Evolutionary conservation across 495 filamentous ascomycete genomes (phyloP).

Genomic region (Neurospora sp.): DNA sequence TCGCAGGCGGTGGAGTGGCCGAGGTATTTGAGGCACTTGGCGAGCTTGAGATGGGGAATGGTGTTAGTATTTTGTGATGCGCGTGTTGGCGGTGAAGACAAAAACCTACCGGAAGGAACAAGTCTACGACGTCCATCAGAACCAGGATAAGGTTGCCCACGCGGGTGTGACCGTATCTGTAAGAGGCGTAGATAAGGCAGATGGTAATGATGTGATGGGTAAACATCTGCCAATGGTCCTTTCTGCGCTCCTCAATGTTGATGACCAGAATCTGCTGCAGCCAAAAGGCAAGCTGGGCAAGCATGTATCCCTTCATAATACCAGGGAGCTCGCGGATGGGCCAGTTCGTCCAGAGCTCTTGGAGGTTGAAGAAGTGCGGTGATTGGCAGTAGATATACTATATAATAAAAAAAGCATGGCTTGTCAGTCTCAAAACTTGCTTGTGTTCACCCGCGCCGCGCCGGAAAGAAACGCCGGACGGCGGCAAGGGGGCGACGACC

Average conservation of each 20-base stretch:
- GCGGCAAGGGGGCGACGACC: neutral
- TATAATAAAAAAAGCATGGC: neutral
- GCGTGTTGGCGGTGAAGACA: neutral
- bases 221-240: constrained; percentile 95
- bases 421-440: constrained; percentile 10
- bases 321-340: constrained; percentile 63
- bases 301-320: constrained; percentile 79
- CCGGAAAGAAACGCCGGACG: neutral
- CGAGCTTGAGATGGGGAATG: constrained; percentile 43
- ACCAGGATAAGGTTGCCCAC: constrained; percentile 85
- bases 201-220: constrained; percentile 88
- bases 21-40: constrained; percentile 90
- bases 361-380: constrained; percentile 65
- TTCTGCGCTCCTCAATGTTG: constrained; percentile 85
- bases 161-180: constrained; percentile 71
- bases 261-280: constrained; percentile 89
- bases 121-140: constrained; percentile 88
- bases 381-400: constrained; percentile 77
- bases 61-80: constrained; percentile 1
- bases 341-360: constrained; percentile 74
- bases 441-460: neutral
- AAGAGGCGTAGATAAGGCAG: constrained; percentile 65
- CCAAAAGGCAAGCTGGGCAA: constrained; percentile 88
- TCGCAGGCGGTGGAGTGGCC: constrained; percentile 69
- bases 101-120: constrained; percentile 71